Conservation (phyloP, 2,329 filamentous ascomycete genomes). For the Ophiocordyceps camponoti-leonardi region DNA sequence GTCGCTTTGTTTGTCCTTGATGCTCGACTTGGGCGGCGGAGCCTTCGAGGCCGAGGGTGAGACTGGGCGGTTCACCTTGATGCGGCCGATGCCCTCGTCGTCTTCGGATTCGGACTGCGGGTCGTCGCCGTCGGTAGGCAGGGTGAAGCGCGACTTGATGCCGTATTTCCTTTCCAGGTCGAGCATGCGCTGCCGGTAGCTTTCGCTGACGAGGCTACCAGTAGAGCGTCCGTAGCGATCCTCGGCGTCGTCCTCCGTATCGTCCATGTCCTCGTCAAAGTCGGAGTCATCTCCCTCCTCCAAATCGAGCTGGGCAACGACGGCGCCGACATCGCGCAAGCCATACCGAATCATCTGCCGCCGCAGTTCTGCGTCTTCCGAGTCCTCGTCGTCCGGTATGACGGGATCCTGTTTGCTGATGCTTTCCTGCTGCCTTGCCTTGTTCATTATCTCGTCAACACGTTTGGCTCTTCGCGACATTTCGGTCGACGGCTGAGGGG, state of each 20-base stretch:
- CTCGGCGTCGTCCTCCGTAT: conserved; percentile 48
- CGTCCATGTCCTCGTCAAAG: conserved; percentile 32
- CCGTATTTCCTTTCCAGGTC: conserved; percentile 63
- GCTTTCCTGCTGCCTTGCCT: conserved; percentile 36
- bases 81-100: conserved; percentile 38
- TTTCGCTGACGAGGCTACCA: conserved; percentile 47
- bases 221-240: conserved; percentile 63
- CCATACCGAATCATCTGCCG: conserved; percentile 85
- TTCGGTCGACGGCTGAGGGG: conserved; percentile 9
- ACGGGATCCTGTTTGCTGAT: conserved; percentile 27
- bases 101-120: conserved; percentile 19
- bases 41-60: conserved; percentile 6
- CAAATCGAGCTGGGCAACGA: conserved; percentile 81
- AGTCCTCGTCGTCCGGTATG: conserved; percentile 56
- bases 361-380: conserved; percentile 64
- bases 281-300: conserved; percentile 49
- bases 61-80: conserved; percentile 23
- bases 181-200: conserved; percentile 69
- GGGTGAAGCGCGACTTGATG: conserved; percentile 33
- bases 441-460: conserved; percentile 38
- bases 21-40: conserved; percentile 13
- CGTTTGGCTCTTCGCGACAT: conserved; percentile 25
- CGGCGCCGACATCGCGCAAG: conserved; percentile 71
- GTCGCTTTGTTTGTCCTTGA: conserved; percentile 13
- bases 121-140: conserved; percentile 31